Conservation (phyloP, 2,329 filamentous ascomycete genomes). For the Lachnellula occidentalis region DNA sequence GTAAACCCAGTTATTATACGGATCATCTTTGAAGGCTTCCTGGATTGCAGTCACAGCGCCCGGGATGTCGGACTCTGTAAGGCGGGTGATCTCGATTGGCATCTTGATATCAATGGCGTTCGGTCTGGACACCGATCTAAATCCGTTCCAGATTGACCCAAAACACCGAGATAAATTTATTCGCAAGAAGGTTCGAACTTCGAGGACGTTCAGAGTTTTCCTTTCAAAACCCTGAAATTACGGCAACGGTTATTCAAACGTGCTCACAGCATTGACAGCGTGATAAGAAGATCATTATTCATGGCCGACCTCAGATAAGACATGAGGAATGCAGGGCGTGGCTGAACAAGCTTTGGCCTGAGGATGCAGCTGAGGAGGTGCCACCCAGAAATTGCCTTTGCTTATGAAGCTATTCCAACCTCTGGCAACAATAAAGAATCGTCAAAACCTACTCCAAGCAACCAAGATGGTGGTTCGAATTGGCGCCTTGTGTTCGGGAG, state of each 20-base stretch:
- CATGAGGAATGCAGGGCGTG: too few species aligned
- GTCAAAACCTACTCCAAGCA: not conserved
- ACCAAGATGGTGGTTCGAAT: not conserved
- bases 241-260: too few species aligned
- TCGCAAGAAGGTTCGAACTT: not conserved
- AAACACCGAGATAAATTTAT: not conserved
- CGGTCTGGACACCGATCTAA: not conserved
- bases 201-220: not conserved
- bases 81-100: slow-evolving; percentile 49
- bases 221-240: not conserved
- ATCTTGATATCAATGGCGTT: slow-evolving; percentile 30
- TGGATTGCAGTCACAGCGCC: slow-evolving; percentile 61
- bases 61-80: slow-evolving; percentile 55
- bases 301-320: too few species aligned
- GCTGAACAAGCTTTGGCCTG: too few species aligned
- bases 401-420: not conserved
- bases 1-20: slow-evolving; percentile 62
- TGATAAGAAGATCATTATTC: too few species aligned
- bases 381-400: not conserved
- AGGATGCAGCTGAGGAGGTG: too few species aligned
- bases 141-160: not conserved
- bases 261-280: too few species aligned
- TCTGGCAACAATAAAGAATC: not conserved
- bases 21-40: slow-evolving; percentile 59
- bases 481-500: not conserved